These are phyloP conservation scores for Fusarium heterosporum DNA, from an alignment of 2,329 filamentous ascomycete genomes.

Conservation along the genomic window DNA sequence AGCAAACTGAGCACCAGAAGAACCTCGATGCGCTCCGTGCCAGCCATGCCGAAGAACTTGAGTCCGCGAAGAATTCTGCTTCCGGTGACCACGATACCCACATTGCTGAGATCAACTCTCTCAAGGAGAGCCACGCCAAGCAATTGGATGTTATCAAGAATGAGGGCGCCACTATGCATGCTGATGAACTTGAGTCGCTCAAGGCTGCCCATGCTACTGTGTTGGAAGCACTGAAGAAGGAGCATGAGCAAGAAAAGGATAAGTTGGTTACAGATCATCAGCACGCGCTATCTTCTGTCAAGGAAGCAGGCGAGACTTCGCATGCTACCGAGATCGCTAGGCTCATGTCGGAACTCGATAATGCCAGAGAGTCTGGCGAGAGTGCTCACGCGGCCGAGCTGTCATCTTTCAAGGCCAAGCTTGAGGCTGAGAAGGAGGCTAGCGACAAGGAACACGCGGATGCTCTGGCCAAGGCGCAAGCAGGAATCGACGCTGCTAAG, in stretches of 20 bases:
- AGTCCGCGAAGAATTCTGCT: constrained; percentile 65
- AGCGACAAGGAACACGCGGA: constrained; percentile 50
- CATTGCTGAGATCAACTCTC: constrained; percentile 62
- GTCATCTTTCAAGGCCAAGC: constrained; percentile 56
- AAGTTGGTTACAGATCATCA: constrained; percentile 48
- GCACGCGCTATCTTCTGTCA: constrained; percentile 48
- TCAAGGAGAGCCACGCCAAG: constrained; percentile 66
- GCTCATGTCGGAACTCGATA: constrained; percentile 48
- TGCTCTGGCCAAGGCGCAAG: constrained; percentile 49
- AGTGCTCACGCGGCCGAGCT: constrained; percentile 50
- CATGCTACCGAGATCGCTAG: constrained; percentile 48
- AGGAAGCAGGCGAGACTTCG: constrained; percentile 47
- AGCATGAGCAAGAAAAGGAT: constrained; percentile 55
- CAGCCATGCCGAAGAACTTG: constrained; percentile 69
- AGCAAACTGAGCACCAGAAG: constrained; percentile 65
- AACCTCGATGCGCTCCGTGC: constrained; percentile 66
- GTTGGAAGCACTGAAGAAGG: constrained; percentile 58
- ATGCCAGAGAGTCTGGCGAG: constrained; percentile 50
- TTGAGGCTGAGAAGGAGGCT: constrained; percentile 59
- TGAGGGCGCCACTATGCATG: constrained; percentile 56
- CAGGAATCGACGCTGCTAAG: constrained; percentile 49
- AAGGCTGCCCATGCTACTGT: constrained; percentile 58
- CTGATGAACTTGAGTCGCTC: constrained; percentile 57
- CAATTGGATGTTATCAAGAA: constrained; percentile 59
- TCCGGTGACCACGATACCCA: constrained; percentile 63